phyloP scores from a whole-genome alignment of 78 protist genomes.

The Guillardia theta region DNA sequence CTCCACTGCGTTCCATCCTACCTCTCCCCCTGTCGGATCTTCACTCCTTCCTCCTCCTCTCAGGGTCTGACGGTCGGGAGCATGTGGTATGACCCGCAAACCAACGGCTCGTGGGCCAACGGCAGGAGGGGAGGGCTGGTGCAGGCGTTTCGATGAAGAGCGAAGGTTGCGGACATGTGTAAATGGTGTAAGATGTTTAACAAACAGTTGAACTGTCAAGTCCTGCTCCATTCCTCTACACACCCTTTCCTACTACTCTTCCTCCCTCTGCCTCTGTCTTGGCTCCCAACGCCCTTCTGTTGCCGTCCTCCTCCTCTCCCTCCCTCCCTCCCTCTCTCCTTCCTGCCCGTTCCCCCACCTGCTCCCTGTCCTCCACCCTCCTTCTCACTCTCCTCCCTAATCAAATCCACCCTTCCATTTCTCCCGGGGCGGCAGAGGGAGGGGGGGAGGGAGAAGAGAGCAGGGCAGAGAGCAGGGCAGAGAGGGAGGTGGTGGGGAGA shows the following conservation, averaged over 20 bases:
- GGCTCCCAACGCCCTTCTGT: background rate
- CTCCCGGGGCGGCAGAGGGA: no score
- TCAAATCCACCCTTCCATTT: no score
- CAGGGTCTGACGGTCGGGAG: constrained; percentile 17
- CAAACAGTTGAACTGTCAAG: background rate
- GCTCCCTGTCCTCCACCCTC: no score
- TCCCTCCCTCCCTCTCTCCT: background rate
- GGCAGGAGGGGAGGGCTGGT: background rate
- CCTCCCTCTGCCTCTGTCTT: background rate
- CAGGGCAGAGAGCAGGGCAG: no score
- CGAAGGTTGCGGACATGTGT: background rate
- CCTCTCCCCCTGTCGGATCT: no score
- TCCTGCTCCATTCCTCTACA: no score
- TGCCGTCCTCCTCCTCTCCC: background rate
- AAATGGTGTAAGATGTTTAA: background rate
- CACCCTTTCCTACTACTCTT: background rate
- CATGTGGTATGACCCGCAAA: background rate
- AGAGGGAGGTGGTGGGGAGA: no score
- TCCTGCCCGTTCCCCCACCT: no score
- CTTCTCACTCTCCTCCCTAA: no score
- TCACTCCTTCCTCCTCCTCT: no score
- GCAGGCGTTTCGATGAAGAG: background rate
- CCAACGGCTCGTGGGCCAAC: constrained; percentile 13
- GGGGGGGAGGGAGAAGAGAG: no score
- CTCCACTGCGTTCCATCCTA: no score